Evolutionary conservation across 495 filamentous ascomycete species (phyloP).

Genomic region (Friedmanniomyces endolithicus): DNA sequence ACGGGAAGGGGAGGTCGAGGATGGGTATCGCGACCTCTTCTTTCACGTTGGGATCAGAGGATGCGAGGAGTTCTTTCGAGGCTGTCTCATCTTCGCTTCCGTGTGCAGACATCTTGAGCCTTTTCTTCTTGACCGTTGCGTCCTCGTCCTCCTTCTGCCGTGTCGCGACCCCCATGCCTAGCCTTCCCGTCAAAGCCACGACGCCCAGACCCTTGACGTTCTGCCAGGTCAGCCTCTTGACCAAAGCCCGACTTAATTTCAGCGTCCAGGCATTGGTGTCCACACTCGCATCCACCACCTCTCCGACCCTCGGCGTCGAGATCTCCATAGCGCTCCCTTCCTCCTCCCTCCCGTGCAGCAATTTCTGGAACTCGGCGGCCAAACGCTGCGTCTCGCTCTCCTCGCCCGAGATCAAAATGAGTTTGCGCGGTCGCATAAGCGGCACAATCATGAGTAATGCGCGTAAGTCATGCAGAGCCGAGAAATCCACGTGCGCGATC

Average conservation of each 20-base stretch:
- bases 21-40: conserved; percentile 41
- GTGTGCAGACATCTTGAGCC: conserved; percentile 34
- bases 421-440: conserved; percentile 81
- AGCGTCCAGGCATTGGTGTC: conserved; percentile 97
- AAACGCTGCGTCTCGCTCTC: conserved; percentile 62
- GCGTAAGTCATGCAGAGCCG: conserved; percentile 82
- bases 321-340: conserved; percentile 32
- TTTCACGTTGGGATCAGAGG: conserved; percentile 6
- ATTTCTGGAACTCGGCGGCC: conserved; percentile 66
- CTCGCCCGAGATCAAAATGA: conserved; percentile 76
- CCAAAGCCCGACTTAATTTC: conserved; percentile 69
- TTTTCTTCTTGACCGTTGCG: conserved; percentile 53
- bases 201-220: conserved; percentile 77
- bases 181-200: conserved; percentile 66
- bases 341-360: conserved; percentile 42
- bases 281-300: conserved; percentile 73
- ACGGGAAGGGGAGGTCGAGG: conserved; percentile 54
- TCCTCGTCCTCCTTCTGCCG: conserved; percentile 6
- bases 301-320: conserved; percentile 64
- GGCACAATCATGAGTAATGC: conserved; percentile 90
- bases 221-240: conserved; percentile 84
- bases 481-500: conserved; percentile 81
- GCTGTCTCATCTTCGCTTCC: conserved; percentile 28
- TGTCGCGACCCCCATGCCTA: conserved; percentile 31
- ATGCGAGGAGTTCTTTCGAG: not conserved